Evolutionary conservation across 2,329 filamentous ascomycete species (phyloP), one percentile per base, ranked within the genome.

Genomic region (Verticillium nonalfalfae): DNA sequence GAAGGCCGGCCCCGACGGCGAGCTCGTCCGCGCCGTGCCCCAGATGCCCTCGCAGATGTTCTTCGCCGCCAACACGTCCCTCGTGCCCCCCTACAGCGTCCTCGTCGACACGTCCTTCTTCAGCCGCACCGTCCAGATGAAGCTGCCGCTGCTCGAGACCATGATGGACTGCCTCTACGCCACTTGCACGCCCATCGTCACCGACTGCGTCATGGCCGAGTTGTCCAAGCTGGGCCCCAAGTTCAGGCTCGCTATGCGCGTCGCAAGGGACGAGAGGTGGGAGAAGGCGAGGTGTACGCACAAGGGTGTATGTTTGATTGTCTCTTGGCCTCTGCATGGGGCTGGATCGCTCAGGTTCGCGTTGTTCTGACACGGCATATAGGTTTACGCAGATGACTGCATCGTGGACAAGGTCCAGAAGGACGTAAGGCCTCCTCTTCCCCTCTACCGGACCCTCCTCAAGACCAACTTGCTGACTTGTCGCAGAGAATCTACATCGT

Each of bases 121-220:
- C 18, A 36, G 40, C 26, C 38, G 57, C 26, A 95, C 93, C 0
- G 91, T 98, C 1, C 90, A 93, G 75, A 87, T 90, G 67, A 98
- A 99, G 78, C 85, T 98, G 21, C 91, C 93, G 38, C 79, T 98
- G 13, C 83, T 96, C 21, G 89, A 94, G 63, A 88, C 89, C 3
- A 91, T 97, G 80, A 97, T 97, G 91, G 93, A 97, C 74, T 90
- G 91, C 60, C 83, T 99, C 4, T 96, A 93, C 73, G 94, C 94
- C 18, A 96, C 96, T 70, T 95, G 91, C 73, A 91, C 88, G 26
- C 92, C 93, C 18, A 89, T 95, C 66, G 93, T 98, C 67, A 97
- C 93, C 1, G 85, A 86, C 66, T 93, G 64, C 45, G 34, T 59
- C 40, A 59, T 59, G 33, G 60, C 60, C 54, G 93, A 97, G 74